Evolutionary conservation across 495 filamentous ascomycete species (phyloP).

Genomic region (Trichoderma reesei): DNA sequence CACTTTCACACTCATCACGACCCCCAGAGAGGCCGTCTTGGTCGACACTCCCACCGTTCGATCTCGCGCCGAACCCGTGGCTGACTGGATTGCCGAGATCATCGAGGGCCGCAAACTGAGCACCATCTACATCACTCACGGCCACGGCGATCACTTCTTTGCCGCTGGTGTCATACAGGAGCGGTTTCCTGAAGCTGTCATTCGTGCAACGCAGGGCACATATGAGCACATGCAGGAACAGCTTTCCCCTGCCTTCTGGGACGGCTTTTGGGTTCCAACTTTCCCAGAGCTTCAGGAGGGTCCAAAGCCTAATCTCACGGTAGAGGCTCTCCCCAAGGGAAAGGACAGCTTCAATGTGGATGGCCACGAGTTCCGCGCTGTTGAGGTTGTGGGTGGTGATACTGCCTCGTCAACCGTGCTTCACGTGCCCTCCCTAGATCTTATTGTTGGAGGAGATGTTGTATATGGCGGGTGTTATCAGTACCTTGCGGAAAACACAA

Average conservation of each 20-base stretch:
- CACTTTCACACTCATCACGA: not conserved
- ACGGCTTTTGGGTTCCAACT: not conserved
- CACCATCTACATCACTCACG: slow-evolving; percentile 4
- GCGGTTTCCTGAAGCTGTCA: not conserved
- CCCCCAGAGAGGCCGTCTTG: not conserved
- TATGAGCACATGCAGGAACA: not conserved
- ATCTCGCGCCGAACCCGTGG: not conserved
- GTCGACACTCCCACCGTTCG: not conserved
- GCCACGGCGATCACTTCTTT: not conserved
- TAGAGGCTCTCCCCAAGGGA: not conserved
- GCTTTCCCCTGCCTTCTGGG: not conserved
- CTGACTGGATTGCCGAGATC: not conserved
- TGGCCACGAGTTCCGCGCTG: slow-evolving; percentile 7
- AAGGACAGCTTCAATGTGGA: not conserved
- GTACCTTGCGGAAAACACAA: not conserved
- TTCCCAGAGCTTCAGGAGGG: not conserved
- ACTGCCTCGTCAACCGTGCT: not conserved
- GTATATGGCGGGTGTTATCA: not conserved
- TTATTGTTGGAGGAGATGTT: slow-evolving; percentile 8
- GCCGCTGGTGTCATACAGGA: not conserved
- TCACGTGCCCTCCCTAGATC: not conserved
- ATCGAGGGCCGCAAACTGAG: not conserved
- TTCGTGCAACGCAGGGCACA: not conserved
- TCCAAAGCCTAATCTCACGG: not conserved
- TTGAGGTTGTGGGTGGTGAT: slow-evolving; percentile 3